A percentile compares a stretch with the other conserved stretches of the same genome.
Evolutionary conservation across 2,329 filamentous ascomycete genomes (phyloP).

Genomic region (Alternaria panax): DNA sequence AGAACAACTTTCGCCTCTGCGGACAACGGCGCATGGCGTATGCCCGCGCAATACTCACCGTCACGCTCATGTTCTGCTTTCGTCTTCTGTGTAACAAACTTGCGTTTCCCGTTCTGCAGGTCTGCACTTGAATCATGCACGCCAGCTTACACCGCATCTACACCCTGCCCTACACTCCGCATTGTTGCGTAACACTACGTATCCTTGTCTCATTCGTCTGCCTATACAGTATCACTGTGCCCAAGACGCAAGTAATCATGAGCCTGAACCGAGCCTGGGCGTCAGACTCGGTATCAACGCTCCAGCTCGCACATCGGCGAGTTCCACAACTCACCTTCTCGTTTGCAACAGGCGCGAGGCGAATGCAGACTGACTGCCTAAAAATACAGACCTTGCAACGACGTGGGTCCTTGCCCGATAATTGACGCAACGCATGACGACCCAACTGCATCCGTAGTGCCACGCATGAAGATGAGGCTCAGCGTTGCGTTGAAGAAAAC

Average conservation of each 20-base stretch:
- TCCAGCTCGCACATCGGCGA: conserved; percentile 18
- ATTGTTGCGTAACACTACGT: conserved; percentile 18
- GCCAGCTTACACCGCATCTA: background rate
- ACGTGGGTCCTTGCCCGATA: conserved; percentile 3
- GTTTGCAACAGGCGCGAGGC: background rate
- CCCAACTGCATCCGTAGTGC: conserved; percentile 4
- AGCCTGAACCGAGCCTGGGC: background rate
- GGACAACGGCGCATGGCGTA: background rate
- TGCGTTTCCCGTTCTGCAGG: background rate
- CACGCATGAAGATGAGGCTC: conserved; percentile 25
- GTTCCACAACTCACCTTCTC: conserved; percentile 4
- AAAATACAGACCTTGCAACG: background rate
- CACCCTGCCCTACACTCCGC: conserved; percentile 16
- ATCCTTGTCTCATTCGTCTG: conserved; percentile 8
- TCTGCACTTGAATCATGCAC: background rate
- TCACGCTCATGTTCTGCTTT: background rate
- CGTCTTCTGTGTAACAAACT: background rate
- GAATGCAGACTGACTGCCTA: background rate
- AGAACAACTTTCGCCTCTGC: background rate
- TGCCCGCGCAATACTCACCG: background rate
- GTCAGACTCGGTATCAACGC: background rate
- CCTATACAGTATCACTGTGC: background rate
- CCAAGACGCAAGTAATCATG: conserved; percentile 12
- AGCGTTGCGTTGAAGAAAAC: conserved; percentile 2
- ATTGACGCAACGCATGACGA: conserved; percentile 4